These are phyloP conservation scores for Staphylotrichum tortipilum DNA, from an alignment of 495 filamentous ascomycete species.

Conservation along the genomic window DNA sequence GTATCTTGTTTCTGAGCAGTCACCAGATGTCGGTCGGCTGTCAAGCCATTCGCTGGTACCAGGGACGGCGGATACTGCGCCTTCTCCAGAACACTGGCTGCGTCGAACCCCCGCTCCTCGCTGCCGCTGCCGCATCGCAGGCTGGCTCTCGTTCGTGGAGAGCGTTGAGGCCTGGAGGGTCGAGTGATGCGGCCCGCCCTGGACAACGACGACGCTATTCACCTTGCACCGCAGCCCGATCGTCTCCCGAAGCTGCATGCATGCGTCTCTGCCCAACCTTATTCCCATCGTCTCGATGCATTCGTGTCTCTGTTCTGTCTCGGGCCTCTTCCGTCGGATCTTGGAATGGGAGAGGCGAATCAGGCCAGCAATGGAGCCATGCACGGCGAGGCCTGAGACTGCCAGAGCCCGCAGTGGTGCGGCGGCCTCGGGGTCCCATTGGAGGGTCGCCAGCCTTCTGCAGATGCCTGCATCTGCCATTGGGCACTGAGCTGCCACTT, in stretches of 20 bases:
- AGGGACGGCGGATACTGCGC: too few relatives aligned
- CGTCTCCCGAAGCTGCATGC: slow-evolving; percentile 1
- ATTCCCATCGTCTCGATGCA: not conserved
- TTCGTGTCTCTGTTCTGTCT: not conserved
- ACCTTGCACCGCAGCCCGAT: slow-evolving; percentile 1
- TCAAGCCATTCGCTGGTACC: too few relatives aligned
- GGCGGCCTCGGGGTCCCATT: slow-evolving; percentile 13
- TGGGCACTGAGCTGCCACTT: slow-evolving; percentile 18
- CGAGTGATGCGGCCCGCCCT: too few relatives aligned
- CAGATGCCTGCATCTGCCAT: slow-evolving; percentile 21
- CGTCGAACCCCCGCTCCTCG: too few relatives aligned
- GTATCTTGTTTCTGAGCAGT: too few relatives aligned
- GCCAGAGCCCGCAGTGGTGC: slow-evolving; percentile 10
- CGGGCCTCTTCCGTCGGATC: not conserved
- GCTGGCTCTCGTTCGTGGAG: too few relatives aligned
- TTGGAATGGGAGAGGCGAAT: slow-evolving; percentile 10
- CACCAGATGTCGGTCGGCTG: too few relatives aligned
- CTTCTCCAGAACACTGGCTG: too few relatives aligned
- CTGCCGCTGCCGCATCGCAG: too few relatives aligned
- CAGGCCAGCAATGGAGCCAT: slow-evolving; percentile 8
- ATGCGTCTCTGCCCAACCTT: slow-evolving; percentile 27
- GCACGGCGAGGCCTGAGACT: slow-evolving; percentile 20
- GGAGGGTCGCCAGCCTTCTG: slow-evolving; percentile 25
- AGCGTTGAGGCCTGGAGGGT: too few relatives aligned
- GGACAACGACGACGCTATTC: not conserved